Evolutionary conservation across 306 rosid genomes (phyloP).

Genomic region (Gastrolobium bilobum): DNA sequence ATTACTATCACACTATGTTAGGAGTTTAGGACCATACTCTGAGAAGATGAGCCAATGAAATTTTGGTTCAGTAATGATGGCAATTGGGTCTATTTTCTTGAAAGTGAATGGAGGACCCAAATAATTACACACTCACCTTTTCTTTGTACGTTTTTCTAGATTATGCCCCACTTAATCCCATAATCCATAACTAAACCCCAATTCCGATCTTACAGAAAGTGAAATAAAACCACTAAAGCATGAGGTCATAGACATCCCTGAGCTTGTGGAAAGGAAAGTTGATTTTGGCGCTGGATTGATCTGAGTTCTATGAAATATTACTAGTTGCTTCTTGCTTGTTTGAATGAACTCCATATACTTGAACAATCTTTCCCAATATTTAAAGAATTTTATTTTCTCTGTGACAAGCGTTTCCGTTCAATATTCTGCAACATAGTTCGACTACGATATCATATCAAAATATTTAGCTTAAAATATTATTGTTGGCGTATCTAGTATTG

Average conservation of each 20-base stretch:
- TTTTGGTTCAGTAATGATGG: constrained; percentile 32
- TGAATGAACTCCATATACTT: constrained; percentile 14
- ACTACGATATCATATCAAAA: constrained; percentile 30
- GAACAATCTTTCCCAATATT: constrained; percentile 5
- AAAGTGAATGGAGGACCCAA: constrained; percentile 37
- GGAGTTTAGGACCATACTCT: constrained; percentile 7
- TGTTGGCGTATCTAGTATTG: background rate
- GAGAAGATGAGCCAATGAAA: constrained; percentile 19
- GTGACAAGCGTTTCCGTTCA: background rate
- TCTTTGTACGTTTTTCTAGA: background rate
- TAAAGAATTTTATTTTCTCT: constrained; percentile 14
- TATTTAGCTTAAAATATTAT: background rate
- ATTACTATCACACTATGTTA: constrained; percentile 1
- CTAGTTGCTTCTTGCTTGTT: constrained; percentile 28
- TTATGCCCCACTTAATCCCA: constrained; percentile 27
- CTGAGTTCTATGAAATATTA: background rate
- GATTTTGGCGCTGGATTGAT: background rate
- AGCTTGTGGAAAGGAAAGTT: background rate
- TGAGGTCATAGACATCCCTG: background rate
- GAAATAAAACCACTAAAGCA: constrained; percentile 5
- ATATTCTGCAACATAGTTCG: constrained; percentile 35
- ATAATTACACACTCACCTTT: constrained; percentile 21
- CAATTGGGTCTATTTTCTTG: constrained; percentile 24
- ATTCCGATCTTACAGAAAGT: constrained; percentile 8
- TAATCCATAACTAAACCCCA: constrained; percentile 18